Conservation (phyloP, 1,284 basidiomycete genomes). For the Tremellales sp. region DNA sequence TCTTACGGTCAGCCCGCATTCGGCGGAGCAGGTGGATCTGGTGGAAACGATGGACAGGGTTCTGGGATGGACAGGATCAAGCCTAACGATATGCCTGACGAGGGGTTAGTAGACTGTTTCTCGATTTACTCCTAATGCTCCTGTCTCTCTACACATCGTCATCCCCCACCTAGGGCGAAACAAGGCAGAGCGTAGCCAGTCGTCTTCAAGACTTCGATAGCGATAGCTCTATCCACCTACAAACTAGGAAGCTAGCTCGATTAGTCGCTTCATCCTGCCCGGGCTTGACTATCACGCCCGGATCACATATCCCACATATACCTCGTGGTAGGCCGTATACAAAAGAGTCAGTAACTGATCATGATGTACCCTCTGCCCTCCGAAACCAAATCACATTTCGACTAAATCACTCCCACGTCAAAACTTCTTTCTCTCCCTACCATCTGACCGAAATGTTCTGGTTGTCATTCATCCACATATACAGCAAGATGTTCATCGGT, state of each 20-base stretch:
- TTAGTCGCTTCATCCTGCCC: no score
- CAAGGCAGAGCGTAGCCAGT: neutral
- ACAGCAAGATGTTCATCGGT: conserved; percentile 97
- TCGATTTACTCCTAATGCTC: conserved; percentile 10
- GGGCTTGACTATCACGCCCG: neutral
- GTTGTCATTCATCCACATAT: no score
- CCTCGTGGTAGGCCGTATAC: neutral
- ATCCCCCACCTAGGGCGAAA: neutral
- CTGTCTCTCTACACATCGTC: conserved; percentile 1
- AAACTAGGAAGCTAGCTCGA: no score
- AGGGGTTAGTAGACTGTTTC: conserved; percentile 73
- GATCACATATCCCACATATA: neutral
- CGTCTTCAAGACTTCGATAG: neutral
- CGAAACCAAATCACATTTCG: neutral
- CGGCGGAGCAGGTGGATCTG: no score
- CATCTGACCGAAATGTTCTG: neutral
- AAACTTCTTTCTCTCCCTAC: neutral
- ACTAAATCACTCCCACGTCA: neutral
- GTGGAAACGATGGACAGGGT: conserved; percentile 3
- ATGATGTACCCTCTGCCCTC: neutral
- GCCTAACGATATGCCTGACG: conserved; percentile 95
- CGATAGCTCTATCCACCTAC: neutral
- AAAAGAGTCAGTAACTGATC: neutral
- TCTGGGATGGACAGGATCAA: conserved; percentile 52
- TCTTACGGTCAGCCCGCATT: neutral